phyloP scores from a whole-genome alignment of 139 green algal species.

The Ulvella scutata region DNA sequence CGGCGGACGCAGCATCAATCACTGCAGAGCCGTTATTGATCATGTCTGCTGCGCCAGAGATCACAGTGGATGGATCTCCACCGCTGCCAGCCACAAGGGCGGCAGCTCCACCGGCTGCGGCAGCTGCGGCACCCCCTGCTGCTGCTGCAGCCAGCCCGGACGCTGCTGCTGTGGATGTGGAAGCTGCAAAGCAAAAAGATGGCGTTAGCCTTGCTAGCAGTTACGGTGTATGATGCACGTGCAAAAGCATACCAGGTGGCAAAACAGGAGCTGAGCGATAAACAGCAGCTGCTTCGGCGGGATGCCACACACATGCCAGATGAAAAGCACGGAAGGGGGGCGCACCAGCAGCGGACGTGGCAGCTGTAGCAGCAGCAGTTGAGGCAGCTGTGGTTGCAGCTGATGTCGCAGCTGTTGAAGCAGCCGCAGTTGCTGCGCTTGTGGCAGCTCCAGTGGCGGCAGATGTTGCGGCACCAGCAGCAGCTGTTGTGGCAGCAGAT shows the following conservation, averaged over 20 bases:
- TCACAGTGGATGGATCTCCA: background rate
- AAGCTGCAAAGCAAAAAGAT: background rate
- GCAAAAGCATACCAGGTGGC: too few species aligned
- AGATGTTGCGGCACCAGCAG: background rate
- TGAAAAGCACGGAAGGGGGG: too few species aligned
- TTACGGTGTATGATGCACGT: too few species aligned
- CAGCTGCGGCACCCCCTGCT: background rate
- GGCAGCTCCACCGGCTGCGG: background rate
- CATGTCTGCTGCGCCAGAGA: background rate
- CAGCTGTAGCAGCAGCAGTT: too few species aligned
- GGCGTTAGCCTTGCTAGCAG: too few species aligned
- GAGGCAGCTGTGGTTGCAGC: background rate
- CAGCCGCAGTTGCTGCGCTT: background rate
- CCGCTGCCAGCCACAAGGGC: background rate
- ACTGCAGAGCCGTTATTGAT: background rate
- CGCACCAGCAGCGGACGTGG: background rate
- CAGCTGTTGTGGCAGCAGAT: background rate
- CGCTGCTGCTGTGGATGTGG: background rate
- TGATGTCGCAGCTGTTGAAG: background rate
- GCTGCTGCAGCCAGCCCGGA: background rate
- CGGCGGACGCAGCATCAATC: background rate
- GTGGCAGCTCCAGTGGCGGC: background rate
- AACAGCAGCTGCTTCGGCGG: too few species aligned
- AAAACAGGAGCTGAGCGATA: too few species aligned
- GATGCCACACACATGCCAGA: too few species aligned